These are phyloP conservation scores for Cucurbita ficifolia DNA, from an alignment of 306 rosid species.

Conservation along the genomic window DNA sequence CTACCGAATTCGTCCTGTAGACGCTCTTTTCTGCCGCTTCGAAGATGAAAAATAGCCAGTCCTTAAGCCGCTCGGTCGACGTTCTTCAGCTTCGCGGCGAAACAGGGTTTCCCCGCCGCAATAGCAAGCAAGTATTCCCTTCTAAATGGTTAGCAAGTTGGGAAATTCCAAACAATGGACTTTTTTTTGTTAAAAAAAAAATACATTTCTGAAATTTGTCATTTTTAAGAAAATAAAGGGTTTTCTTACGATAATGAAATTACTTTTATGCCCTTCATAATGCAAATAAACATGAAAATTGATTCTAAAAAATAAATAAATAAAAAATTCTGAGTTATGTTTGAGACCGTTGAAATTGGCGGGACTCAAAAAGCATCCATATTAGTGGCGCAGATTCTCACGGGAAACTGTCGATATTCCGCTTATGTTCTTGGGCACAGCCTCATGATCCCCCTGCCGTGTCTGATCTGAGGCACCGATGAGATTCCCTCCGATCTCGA, in stretches of 20 bases:
- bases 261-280: too few relatives aligned
- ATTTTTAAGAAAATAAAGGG: too few relatives aligned
- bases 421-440: slow-evolving; percentile 67
- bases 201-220: too few relatives aligned
- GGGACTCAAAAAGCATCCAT: neutral
- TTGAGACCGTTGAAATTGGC: neutral
- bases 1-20: neutral
- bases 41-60: neutral
- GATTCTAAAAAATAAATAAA: too few relatives aligned
- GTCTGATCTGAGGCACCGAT: slow-evolving; percentile 53
- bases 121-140: neutral
- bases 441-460: slow-evolving; percentile 61
- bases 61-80: neutral
- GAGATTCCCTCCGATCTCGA: slow-evolving; percentile 35
- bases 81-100: slow-evolving; percentile 3
- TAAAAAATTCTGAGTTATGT: too few relatives aligned
- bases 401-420: slow-evolving; percentile 37
- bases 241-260: too few relatives aligned
- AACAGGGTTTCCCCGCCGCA: neutral
- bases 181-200: too few relatives aligned
- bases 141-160: too few relatives aligned
- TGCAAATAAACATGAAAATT: too few relatives aligned
- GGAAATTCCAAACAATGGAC: too few relatives aligned
- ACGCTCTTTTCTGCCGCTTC: neutral
- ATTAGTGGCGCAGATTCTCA: neutral